Conservation (phyloP, 805 yeast species). For the Saccharomyces eubayanus region DNA sequence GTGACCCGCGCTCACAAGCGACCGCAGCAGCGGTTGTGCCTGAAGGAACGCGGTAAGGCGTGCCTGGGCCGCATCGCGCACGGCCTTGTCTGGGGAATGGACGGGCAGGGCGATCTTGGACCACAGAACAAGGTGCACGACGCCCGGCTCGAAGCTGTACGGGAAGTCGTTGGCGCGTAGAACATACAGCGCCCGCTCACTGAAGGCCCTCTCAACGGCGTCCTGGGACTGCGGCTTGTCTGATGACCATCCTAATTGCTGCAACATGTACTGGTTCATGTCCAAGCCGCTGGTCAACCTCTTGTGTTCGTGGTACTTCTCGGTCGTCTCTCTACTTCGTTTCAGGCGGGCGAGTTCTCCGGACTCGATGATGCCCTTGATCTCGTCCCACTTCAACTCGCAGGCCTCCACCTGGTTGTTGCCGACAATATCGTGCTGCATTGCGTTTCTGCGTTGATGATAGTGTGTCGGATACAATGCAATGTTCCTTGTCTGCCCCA, state of each 20-base stretch:
- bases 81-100: slow-evolving; percentile 26
- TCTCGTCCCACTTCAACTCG: slow-evolving; percentile 39
- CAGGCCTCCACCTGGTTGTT: background rate
- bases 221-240: slow-evolving; percentile 5
- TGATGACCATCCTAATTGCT: slow-evolving; percentile 42
- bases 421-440: background rate
- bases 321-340: slow-evolving; percentile 39
- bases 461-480: background rate
- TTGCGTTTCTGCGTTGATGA: background rate
- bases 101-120: slow-evolving; percentile 47
- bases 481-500: background rate
- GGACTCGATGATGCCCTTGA: slow-evolving; percentile 31
- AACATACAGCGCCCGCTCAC: slow-evolving; percentile 29
- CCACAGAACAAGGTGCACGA: slow-evolving; percentile 61
- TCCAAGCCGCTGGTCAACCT: slow-evolving; percentile 31
- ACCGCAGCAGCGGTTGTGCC: slow-evolving; percentile 30
- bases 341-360: slow-evolving; percentile 42
- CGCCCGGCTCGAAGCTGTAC: slow-evolving; percentile 45
- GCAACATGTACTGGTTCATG: slow-evolving; percentile 42
- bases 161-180: slow-evolving; percentile 57
- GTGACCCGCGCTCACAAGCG: background rate
- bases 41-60: slow-evolving; percentile 43
- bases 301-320: slow-evolving; percentile 41
- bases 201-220: slow-evolving; percentile 20
- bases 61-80: slow-evolving; percentile 33